Base-by-base conservation (phyloP, 345 rosid genomes). In the Erodium maritimum region DNA sequence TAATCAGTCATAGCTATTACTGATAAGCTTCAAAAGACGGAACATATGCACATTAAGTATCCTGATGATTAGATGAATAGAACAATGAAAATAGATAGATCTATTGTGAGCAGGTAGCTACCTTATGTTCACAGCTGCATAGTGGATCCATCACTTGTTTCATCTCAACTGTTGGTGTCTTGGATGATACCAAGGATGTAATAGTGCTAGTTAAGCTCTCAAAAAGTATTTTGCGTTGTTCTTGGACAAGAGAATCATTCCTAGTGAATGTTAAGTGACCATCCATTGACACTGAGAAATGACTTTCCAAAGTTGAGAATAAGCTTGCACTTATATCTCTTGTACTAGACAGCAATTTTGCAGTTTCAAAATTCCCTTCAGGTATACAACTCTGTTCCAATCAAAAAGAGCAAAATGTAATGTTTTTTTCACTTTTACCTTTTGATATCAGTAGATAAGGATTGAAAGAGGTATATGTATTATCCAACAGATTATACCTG, bases 71-170 rank as follows among this genome's bases (percentile, higher is more conserved):
- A 65, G 65, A 74, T 4, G 9, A 54, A 72, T 59, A 82, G 52
- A 9, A 81, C 22, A 64, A 80, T 23, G 56, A 87, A 53, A 29
- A 84, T 19, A 45, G 70, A 76, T 59, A 71, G 61, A 62, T 82
- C 73, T 34, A 69, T 69, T 24, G 76, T 81, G 85, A 60, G 80
- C 72, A 77, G 74, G 78, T 76, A 73, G 80, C 91, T 88, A 93
- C 99, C 99, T 88, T 72, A 71, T 66, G 52, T 33, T 75, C 52
- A 77, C 75, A 68, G 63, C 73, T 64, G 50, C 71, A 65, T 53
- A 22, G 33, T 13, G 61, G 67, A 59, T 68, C 64, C 67, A 64
- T 65, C 45, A 24, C 77, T 63, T 75, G 76, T 59, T 73, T 57
- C 37, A 25, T 68, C 66, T 68, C 76, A 1, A 55, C 17, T 50